These are phyloP conservation scores for Thielaviopsis populi DNA, from an alignment of 2,329 filamentous ascomycete species.

Conservation along the genomic window DNA sequence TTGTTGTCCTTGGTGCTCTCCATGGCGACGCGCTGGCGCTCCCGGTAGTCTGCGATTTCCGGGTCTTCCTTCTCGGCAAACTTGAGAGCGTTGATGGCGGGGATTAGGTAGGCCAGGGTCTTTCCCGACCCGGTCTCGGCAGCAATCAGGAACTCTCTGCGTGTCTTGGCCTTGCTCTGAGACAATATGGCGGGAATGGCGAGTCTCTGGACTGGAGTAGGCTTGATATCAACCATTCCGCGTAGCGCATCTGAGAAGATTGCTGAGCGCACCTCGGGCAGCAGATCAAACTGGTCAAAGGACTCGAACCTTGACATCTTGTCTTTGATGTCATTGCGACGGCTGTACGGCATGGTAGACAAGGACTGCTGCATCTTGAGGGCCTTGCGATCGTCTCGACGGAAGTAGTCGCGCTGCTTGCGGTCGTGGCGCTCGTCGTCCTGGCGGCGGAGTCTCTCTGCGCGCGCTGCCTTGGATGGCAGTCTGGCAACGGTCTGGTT, in stretches of 20 bases:
- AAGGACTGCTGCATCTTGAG: constrained; percentile 86
- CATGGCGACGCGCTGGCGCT: constrained; percentile 40
- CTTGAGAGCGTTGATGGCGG: constrained; percentile 74
- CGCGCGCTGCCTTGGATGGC: constrained; percentile 12
- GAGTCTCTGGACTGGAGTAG: constrained; percentile 78
- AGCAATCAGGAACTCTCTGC: constrained; percentile 59
- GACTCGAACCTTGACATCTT: constrained; percentile 52
- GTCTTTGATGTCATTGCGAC: constrained; percentile 37
- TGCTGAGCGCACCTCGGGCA: constrained; percentile 56
- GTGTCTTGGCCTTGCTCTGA: constrained; percentile 26
- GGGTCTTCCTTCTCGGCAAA: constrained; percentile 48
- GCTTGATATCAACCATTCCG: constrained; percentile 57
- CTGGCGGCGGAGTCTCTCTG: neutral
- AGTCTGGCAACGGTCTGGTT: constrained; percentile 37
- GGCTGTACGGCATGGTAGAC: constrained; percentile 59
- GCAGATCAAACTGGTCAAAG: constrained; percentile 67
- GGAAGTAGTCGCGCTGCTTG: constrained; percentile 26
- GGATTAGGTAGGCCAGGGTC: constrained; percentile 82
- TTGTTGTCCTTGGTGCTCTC: constrained; percentile 38
- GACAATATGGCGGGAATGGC: constrained; percentile 71
- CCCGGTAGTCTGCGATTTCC: constrained; percentile 42
- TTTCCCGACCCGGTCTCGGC: constrained; percentile 97
- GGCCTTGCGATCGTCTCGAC: constrained; percentile 44
- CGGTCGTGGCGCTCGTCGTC: constrained; percentile 16
- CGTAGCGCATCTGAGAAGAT: constrained; percentile 59